Percentiles rank a stretch among this genome's conserved stretches.
Conservation (phyloP, 768 basidiomycete genomes). For the Coprinopsis strossmayeri region DNA sequence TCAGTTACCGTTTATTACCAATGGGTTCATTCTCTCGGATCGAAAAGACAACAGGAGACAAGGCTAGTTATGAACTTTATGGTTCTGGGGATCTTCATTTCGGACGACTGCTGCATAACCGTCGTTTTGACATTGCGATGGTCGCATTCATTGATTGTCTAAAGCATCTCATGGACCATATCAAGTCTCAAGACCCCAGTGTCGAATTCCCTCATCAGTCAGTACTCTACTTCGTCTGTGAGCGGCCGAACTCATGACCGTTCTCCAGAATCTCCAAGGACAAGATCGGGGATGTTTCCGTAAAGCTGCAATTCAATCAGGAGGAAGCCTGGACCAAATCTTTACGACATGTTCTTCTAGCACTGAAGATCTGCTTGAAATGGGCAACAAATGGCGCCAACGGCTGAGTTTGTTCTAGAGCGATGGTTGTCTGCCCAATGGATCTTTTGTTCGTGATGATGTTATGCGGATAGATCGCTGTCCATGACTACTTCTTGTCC, state of each 20-base stretch:
- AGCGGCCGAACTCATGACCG: not conserved
- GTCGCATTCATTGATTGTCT: conserved; percentile 94
- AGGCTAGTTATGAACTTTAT: conserved; percentile 85
- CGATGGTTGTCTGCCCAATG: no score
- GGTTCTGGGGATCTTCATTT: conserved; percentile 91
- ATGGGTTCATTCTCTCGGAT: conserved; percentile 95
- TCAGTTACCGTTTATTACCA: conserved; percentile 83
- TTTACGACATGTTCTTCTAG: conserved; percentile 83
- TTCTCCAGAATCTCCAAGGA: conserved; percentile 78
- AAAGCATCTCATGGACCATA: conserved; percentile 85
- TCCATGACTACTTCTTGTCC: no score
- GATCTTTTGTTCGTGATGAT: no score
- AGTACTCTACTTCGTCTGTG: conserved; percentile 26
- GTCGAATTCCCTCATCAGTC: conserved; percentile 87
- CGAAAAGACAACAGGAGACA: conserved; percentile 76
- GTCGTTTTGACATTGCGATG: conserved; percentile 94
- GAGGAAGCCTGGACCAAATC: conserved; percentile 97
- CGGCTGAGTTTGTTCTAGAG: conserved; percentile 34
- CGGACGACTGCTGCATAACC: conserved; percentile 85
- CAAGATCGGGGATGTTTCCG: conserved; percentile 91
- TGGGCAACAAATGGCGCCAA: conserved; percentile 79
- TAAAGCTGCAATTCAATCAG: conserved; percentile 90
- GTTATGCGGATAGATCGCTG: no score
- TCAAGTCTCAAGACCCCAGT: conserved; percentile 62
- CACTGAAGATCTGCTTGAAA: conserved; percentile 81